A percentile compares a stretch with the other conserved stretches of the same genome.
Conservation (phyloP, 352 stramenopile genomes). For the Pythium myriotylum region DNA sequence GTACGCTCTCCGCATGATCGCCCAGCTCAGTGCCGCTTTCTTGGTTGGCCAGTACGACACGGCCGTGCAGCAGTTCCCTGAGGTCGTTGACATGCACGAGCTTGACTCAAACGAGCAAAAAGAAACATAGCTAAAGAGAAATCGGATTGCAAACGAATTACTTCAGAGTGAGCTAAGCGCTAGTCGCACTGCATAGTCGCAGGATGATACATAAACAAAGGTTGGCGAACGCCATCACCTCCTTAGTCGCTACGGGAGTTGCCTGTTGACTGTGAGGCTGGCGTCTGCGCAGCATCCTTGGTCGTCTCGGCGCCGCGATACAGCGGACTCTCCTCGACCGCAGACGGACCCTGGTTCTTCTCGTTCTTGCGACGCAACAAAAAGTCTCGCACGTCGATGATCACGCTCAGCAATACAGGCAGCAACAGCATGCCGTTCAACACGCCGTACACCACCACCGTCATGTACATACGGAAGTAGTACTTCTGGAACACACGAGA, state of each 20-base stretch:
- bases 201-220: conserved; percentile 11
- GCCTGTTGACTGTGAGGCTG: conserved; percentile 15
- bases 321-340: conserved; percentile 28
- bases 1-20: conserved; percentile 46
- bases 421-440: conserved; percentile 78
- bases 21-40: conserved; percentile 53
- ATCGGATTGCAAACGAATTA: background rate
- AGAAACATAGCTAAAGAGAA: background rate
- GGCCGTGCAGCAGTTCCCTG: conserved; percentile 36
- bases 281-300: conserved; percentile 7
- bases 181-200: background rate
- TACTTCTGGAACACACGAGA: conserved; percentile 90
- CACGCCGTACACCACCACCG: conserved; percentile 73
- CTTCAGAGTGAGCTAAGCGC: background rate
- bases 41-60: conserved; percentile 37
- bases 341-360: conserved; percentile 13
- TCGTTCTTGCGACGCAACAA: conserved; percentile 31
- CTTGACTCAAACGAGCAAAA: background rate
- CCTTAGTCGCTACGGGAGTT: conserved; percentile 34
- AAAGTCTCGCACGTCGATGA: conserved; percentile 49
- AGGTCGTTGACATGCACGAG: conserved; percentile 28
- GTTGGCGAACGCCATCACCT: background rate
- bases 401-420: conserved; percentile 56
- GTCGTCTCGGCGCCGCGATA: conserved; percentile 25
- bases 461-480: conserved; percentile 92